These are phyloP conservation scores for Amanita rubescens DNA, from an alignment of 768 basidiomycete species.

Conservation along the genomic window DNA sequence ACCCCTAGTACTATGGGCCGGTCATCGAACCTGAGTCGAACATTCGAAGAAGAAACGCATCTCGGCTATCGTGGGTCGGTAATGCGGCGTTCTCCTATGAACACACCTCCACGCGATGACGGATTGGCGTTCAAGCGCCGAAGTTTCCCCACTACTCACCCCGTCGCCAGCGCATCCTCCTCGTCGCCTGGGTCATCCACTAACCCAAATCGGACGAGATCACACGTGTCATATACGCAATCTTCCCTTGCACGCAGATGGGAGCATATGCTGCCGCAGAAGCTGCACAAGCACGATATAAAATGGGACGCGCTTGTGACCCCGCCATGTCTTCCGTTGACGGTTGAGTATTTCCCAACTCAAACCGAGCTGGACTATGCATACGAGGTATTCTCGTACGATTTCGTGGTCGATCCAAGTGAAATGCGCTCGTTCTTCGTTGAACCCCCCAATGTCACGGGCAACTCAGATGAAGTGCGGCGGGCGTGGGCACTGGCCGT, in stretches of 20 bases:
- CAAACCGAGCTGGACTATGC: slow-evolving; percentile 64
- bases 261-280: slow-evolving; percentile 78
- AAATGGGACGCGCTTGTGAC: slow-evolving; percentile 89
- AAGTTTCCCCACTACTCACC: slow-evolving; percentile 26
- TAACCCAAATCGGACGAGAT: slow-evolving; percentile 63
- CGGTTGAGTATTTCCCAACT: slow-evolving; percentile 83
- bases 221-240: slow-evolving; percentile 52
- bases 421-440: slow-evolving; percentile 88
- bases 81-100: slow-evolving; percentile 54
- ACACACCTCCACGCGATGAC: slow-evolving; percentile 69
- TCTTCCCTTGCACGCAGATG: slow-evolving; percentile 79
- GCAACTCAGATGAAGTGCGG: slow-evolving; percentile 48
- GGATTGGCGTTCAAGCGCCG: slow-evolving; percentile 49
- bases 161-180: slow-evolving; percentile 33
- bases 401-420: slow-evolving; percentile 76
- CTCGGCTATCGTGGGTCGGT: slow-evolving; percentile 39
- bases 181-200: slow-evolving; percentile 42
- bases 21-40: slow-evolving; percentile 42
- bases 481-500: slow-evolving; percentile 70
- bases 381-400: slow-evolving; percentile 81
- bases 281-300: slow-evolving; percentile 72
- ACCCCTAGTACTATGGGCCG: slow-evolving; percentile 17
- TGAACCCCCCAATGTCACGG: slow-evolving; percentile 45
- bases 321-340: slow-evolving; percentile 84
- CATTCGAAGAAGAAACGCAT: slow-evolving; percentile 51